These are phyloP conservation scores for Moniliophthora roreri DNA, from an alignment of 1,284 basidiomycete genomes.

Conservation along the genomic window DNA sequence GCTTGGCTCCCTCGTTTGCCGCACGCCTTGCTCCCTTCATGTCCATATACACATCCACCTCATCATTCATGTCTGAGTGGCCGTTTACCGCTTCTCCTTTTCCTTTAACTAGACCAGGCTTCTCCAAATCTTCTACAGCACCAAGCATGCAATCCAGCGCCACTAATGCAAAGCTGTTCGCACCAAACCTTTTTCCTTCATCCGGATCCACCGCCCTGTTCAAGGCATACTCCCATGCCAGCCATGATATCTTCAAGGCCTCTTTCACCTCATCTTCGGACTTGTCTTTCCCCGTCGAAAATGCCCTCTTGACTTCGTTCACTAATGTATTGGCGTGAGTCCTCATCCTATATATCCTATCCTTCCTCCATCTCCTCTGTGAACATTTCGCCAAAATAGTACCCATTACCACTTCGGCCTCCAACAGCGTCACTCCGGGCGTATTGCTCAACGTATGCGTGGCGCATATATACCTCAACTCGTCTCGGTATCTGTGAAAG, in stretches of 20 bases:
- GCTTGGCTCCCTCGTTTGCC: no score
- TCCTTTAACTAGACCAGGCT: no score
- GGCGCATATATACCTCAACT: conserved; percentile 67
- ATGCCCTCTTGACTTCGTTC: conserved; percentile 45
- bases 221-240: conserved; percentile 57
- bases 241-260: conserved; percentile 58
- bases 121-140: conserved; percentile 47
- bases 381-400: conserved; percentile 68
- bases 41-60: no score
- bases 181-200: conserved; percentile 45
- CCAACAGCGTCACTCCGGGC: conserved; percentile 54
- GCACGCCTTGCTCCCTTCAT: no score
- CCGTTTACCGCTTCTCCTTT: no score
- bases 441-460: conserved; percentile 65
- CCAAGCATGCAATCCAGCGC: conserved; percentile 60
- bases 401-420: conserved; percentile 73
- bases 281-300: conserved; percentile 31
- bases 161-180: conserved; percentile 68
- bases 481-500: conserved; percentile 57
- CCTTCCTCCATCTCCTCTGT: conserved; percentile 57
- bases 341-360: conserved; percentile 63
- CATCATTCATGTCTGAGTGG: no score
- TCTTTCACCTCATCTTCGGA: conserved; percentile 29
- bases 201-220: conserved; percentile 30
- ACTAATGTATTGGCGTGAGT: conserved; percentile 56